Percentiles rank a stretch among this genome's conserved stretches.
Conservation (phyloP, 257 asterid species). For the Lycium ferocissimum region DNA sequence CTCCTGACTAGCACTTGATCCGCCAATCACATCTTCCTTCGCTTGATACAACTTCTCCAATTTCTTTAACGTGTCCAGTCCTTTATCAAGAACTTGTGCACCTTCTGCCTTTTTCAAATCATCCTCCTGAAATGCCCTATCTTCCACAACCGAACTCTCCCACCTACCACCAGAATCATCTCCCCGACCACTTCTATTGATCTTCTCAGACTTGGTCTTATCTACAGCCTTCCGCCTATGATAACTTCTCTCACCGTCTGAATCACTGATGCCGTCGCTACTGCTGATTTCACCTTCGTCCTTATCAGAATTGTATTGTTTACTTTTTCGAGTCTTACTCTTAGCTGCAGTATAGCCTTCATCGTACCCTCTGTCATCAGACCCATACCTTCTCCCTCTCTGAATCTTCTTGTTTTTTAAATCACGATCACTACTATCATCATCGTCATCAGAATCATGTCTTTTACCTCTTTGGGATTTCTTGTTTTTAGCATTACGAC, state of each 20-base stretch:
- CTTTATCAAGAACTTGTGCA: slow-evolving; percentile 29
- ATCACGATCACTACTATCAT: slow-evolving; percentile 25
- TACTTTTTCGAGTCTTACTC: not conserved
- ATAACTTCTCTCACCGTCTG: slow-evolving; percentile 24
- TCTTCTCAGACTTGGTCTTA: slow-evolving; percentile 39
- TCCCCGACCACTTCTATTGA: slow-evolving; percentile 35
- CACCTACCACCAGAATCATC: slow-evolving; percentile 47
- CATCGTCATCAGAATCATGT: slow-evolving; percentile 35
- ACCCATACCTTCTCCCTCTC: not conserved
- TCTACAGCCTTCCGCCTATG: slow-evolving; percentile 34
- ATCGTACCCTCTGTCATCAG: not conserved
- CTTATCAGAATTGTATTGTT: not conserved
- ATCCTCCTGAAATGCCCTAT: slow-evolving; percentile 39
- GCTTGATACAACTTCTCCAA: slow-evolving; percentile 54
- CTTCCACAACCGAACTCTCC: slow-evolving; percentile 37
- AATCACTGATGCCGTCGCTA: slow-evolving; percentile 14
- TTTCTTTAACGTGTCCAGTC: slow-evolving; percentile 50
- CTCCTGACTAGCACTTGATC: slow-evolving; percentile 45
- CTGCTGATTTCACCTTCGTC: slow-evolving; percentile 20
- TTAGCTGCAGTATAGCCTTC: not conserved
- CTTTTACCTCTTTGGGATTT: slow-evolving; percentile 12
- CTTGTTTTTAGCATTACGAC: not conserved
- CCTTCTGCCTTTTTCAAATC: slow-evolving; percentile 37
- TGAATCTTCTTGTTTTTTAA: not conserved
- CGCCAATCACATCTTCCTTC: slow-evolving; percentile 46